Evolutionary conservation across 352 stramenopile genomes (phyloP), one percentile per base, ranked within the genome.

Genomic region (Globisporangium recalcitrans): DNA sequence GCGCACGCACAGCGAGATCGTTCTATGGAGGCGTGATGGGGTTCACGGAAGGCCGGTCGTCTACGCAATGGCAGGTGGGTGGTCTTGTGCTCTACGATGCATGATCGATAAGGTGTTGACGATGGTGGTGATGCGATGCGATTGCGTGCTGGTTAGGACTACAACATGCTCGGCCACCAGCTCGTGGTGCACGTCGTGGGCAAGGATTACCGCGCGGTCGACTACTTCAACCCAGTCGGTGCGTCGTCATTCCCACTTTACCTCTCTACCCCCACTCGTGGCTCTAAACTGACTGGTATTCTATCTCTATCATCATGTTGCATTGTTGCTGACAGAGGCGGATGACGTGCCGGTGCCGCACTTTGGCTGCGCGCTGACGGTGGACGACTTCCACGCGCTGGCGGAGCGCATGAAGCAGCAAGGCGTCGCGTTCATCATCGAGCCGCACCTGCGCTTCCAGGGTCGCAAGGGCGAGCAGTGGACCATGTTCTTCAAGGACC

Each of bases 401-500:
- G 88, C 92, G 3, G 63, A 96, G 61, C 78, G 90, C 10, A 64
- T 99, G 16, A 67, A 86, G 53, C 63, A 71, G 4, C 68, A 86
- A 7, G 76, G 75, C 29, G 82, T 98, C 22, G 68, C 94, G 42
- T 99, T 98, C 70, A 96, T 99, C 60, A 96, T 99, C 51, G 80
- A 98, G 68, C 97, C 96, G 19, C 94, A 98, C 69, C 71, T 98
- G 42, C 81, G 97, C 62, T 99, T 99, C 65, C 56, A 90, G 46
- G 96, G 91, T 24, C 78, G 85, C 63, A 96, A 97, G 57, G 96
- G 97, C 8, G 97, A 99, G 71, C 97, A 99, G 69, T 98, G 89
- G 88, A 99, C 97, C 36, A 99, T 99, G 97, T 99, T 99, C 75
- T 99, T 99, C 79, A 99, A 99, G 70, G 91, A 97, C 67, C 95